These are phyloP conservation scores for Purpureocillium takamizusanense DNA, from an alignment of 2,329 filamentous ascomycete genomes.

Conservation along the genomic window DNA sequence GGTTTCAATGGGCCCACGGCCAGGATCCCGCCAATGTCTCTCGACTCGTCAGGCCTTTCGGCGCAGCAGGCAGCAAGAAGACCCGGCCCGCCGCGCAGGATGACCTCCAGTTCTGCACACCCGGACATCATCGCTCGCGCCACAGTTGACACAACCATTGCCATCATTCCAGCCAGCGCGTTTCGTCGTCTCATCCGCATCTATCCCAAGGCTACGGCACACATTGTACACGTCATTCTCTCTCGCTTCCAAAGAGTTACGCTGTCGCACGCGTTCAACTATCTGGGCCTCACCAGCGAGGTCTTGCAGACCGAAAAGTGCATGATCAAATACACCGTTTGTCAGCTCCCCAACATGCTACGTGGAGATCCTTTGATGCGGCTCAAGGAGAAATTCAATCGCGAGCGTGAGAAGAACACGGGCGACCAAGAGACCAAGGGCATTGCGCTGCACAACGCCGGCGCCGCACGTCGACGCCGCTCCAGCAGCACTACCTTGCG, in stretches of 20 bases:
- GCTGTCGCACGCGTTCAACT: conserved; percentile 86
- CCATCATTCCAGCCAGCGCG: conserved; percentile 93
- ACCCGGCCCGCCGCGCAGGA: conserved; percentile 32
- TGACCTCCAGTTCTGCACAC: conserved; percentile 67
- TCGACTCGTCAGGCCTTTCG: conserved; percentile 40
- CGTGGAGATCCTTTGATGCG: conserved; percentile 74
- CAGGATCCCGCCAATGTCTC: conserved; percentile 64
- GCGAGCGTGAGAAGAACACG: conserved; percentile 73
- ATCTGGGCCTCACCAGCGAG: conserved; percentile 84
- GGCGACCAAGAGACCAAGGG: conserved; percentile 76
- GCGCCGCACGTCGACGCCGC: conserved; percentile 54
- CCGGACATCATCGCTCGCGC: conserved; percentile 96
- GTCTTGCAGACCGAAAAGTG: conserved; percentile 87
- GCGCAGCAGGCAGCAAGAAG: conserved; percentile 20
- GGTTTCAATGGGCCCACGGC: conserved; percentile 19
- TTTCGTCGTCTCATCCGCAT: conserved; percentile 87
- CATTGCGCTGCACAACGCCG: conserved; percentile 84
- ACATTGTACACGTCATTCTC: conserved; percentile 95
- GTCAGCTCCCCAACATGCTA: conserved; percentile 84
- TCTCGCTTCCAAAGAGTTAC: conserved; percentile 92
- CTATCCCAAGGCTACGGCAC: conserved; percentile 91
- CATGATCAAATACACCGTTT: conserved; percentile 87
- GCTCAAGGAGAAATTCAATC: conserved; percentile 85
- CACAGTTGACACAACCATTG: conserved; percentile 93
- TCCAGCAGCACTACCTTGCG: conserved; percentile 67